Conservation (phyloP, 164 flowering plant genomes). For the Aristolochia californica region DNA sequence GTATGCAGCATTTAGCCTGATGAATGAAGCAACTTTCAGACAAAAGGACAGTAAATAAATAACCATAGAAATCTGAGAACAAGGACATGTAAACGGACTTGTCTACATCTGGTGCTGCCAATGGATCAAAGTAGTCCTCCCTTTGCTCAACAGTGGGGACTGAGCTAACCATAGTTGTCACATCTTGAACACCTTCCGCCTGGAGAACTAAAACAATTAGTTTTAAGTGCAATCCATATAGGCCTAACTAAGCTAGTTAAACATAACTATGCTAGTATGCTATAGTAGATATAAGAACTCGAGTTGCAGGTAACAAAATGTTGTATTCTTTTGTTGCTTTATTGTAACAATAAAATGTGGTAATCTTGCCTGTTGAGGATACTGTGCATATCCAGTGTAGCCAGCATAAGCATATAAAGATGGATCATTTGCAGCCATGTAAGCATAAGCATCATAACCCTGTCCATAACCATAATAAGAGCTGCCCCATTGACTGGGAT, state of each 20-base stretch:
- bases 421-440: slow-evolving; percentile 76
- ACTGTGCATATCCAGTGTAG: slow-evolving; percentile 73
- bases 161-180: slow-evolving; percentile 37
- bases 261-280: too few relatives aligned
- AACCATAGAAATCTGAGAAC: neutral
- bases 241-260: too few relatives aligned
- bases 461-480: slow-evolving; percentile 94
- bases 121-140: slow-evolving; percentile 87
- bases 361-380: slow-evolving; percentile 63
- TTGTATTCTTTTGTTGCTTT: too few relatives aligned
- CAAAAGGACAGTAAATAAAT: neutral
- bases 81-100: slow-evolving; percentile 30
- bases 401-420: slow-evolving; percentile 74
- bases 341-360: too few relatives aligned
- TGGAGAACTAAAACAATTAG: slow-evolving; percentile 14
- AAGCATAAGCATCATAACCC: slow-evolving; percentile 88
- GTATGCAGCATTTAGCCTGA: slow-evolving; percentile 76
- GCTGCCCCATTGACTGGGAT: slow-evolving; percentile 67
- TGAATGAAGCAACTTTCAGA: slow-evolving; percentile 6
- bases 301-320: too few relatives aligned
- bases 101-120: slow-evolving; percentile 87
- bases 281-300: too few relatives aligned
- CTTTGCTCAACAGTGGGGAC: slow-evolving; percentile 47
- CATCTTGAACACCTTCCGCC: slow-evolving; percentile 77
- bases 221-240: neutral